A percentile compares a stretch with the other conserved stretches of the same genome.
Evolutionary conservation across 1,139 yeast genomes (phyloP).

Genomic region (Nakaseomyces sp.): DNA sequence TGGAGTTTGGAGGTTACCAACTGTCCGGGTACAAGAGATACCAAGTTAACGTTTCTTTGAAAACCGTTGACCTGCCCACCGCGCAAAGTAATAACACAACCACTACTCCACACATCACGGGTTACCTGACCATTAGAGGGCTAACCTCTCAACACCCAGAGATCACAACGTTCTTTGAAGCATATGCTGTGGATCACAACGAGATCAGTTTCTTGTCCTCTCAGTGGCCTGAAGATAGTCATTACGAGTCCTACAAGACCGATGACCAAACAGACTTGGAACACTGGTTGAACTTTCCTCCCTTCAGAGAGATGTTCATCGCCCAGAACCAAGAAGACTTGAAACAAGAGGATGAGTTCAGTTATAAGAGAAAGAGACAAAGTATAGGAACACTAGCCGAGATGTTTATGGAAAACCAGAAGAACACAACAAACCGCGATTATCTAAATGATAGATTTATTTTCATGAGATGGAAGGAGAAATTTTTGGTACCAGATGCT

Average conservation of each 20-base stretch:
- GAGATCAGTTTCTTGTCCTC: slow-evolving; percentile 40
- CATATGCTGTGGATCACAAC: slow-evolving; percentile 67
- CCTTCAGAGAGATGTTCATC: slow-evolving; percentile 30
- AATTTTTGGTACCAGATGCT: slow-evolving; percentile 75
- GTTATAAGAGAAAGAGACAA: slow-evolving; percentile 15
- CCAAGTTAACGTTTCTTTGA: slow-evolving; percentile 25
- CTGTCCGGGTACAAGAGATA: slow-evolving; percentile 30
- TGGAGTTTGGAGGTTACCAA: slow-evolving; percentile 28
- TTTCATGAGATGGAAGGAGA: slow-evolving; percentile 94
- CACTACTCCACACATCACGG: slow-evolving; percentile 43
- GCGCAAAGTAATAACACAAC: slow-evolving; percentile 8
- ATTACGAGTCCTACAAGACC: slow-evolving; percentile 32
- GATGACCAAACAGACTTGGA: slow-evolving; percentile 60
- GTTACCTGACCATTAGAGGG: slow-evolving; percentile 73
- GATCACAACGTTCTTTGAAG: slow-evolving; percentile 78
- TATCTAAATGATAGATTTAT: slow-evolving; percentile 42
- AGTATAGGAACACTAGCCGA: slow-evolving; percentile 19
- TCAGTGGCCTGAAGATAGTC: slow-evolving; percentile 45
- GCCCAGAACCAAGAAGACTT: slow-evolving; percentile 1
- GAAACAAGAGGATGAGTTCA: not conserved
- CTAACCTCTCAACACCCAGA: slow-evolving; percentile 69
- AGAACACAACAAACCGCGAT: slow-evolving; percentile 20
- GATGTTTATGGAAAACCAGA: slow-evolving; percentile 1
- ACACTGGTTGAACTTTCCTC: slow-evolving; percentile 76
- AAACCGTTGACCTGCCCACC: slow-evolving; percentile 25